These are phyloP conservation scores for Phytophthora boehmeriae DNA, from an alignment of 352 stramenopile genomes.

Conservation along the genomic window DNA sequence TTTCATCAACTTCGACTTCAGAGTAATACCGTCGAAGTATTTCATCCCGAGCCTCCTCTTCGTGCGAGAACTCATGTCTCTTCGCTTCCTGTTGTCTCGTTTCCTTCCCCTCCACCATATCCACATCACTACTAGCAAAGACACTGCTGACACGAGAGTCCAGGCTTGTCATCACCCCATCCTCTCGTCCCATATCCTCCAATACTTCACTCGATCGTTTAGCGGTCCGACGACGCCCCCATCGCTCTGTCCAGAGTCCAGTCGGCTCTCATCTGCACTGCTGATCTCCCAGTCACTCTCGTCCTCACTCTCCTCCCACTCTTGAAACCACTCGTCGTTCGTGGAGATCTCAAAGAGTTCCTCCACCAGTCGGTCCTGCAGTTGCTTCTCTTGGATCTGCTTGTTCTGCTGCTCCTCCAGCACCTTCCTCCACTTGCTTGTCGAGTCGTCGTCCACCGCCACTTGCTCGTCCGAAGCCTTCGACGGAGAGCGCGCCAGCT, in stretches of 20 bases:
- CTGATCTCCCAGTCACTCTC: slow-evolving; percentile 34
- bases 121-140: background rate
- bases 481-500: slow-evolving; percentile 58
- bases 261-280: slow-evolving; percentile 15
- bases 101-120: background rate
- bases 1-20: slow-evolving; percentile 10
- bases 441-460: slow-evolving; percentile 27
- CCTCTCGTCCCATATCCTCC: slow-evolving; percentile 7
- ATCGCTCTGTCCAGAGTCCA: background rate
- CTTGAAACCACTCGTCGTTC: slow-evolving; percentile 72
- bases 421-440: slow-evolving; percentile 22
- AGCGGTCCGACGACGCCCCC: slow-evolving; percentile 10
- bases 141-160: slow-evolving; percentile 14
- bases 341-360: slow-evolving; percentile 69
- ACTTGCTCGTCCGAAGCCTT: slow-evolving; percentile 40
- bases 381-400: slow-evolving; percentile 20
- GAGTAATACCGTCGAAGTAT: slow-evolving; percentile 56
- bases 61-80: slow-evolving; percentile 18
- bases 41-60: slow-evolving; percentile 27
- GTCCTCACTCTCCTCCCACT: slow-evolving; percentile 59
- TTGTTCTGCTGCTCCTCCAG: slow-evolving; percentile 25
- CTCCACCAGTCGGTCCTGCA: slow-evolving; percentile 47
- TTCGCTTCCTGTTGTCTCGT: background rate
- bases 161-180: slow-evolving; percentile 7
- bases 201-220: slow-evolving; percentile 26